A percentile compares a stretch with the other conserved stretches of the same genome.
Conservation (phyloP, 2,329 filamentous ascomycete species). For the Simplicillium sp. region DNA sequence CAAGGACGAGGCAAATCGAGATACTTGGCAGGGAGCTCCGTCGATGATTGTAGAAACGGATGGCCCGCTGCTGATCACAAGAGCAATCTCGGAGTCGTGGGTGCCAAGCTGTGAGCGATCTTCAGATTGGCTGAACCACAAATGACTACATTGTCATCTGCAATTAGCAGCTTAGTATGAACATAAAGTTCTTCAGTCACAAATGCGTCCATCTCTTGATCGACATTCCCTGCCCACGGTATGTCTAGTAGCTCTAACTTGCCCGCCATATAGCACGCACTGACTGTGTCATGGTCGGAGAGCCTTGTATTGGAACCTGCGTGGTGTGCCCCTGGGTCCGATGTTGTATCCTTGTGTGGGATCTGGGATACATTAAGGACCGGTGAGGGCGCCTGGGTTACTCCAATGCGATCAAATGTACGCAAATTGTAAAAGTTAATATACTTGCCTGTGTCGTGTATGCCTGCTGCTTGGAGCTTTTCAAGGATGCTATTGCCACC, state of each 20-base stretch:
- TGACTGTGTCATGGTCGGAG: slow-evolving; percentile 73
- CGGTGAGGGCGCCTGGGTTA: too few relatives aligned
- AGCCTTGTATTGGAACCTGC: too few relatives aligned
- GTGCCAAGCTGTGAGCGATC: slow-evolving; percentile 67
- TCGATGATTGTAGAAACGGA: slow-evolving; percentile 65
- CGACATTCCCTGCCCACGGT: slow-evolving; percentile 44
- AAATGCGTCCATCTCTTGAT: slow-evolving; percentile 48
- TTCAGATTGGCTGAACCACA: slow-evolving; percentile 60
- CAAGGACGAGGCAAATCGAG: slow-evolving; percentile 68
- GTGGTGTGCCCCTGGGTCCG: too few relatives aligned
- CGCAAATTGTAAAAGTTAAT: slow-evolving; percentile 80
- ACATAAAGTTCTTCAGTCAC: slow-evolving; percentile 55
- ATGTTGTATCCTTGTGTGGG: too few relatives aligned
- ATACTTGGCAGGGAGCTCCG: slow-evolving; percentile 61
- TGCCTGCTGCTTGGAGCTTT: slow-evolving; percentile 55
- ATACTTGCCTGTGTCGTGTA: slow-evolving; percentile 60
- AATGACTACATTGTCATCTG: slow-evolving; percentile 73
- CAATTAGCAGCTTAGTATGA: slow-evolving; percentile 65
- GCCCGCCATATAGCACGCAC: slow-evolving; percentile 73
- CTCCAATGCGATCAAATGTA: slow-evolving; percentile 78
- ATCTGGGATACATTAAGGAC: too few relatives aligned
- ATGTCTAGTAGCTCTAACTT: slow-evolving; percentile 57
- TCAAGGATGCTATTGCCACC: slow-evolving; percentile 73
- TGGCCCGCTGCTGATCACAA: slow-evolving; percentile 72
- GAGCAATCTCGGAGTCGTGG: slow-evolving; percentile 85